Base-by-base conservation (phyloP, 805 yeast species). In the Babjeviella inositovora region DNA sequence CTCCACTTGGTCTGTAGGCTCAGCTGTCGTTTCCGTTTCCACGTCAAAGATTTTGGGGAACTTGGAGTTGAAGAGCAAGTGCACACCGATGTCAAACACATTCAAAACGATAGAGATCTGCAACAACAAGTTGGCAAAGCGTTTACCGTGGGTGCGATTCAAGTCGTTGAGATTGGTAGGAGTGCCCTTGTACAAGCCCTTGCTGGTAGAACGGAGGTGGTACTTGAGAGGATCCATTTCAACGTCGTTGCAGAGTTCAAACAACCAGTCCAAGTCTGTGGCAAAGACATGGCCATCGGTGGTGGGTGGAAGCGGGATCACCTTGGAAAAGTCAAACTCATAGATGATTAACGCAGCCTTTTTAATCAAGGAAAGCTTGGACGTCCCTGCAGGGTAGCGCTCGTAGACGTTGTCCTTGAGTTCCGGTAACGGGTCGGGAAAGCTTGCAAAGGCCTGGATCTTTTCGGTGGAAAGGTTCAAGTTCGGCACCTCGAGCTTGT, bases 341-440 rank as follows among this genome's bases (percentile, higher is more conserved):
- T 55, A 47, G 13, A 57, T 28, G 4, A 37, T 19, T 16, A 50
- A 44, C 3, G 63, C 29, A 2, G 57, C 38, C 23, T 52, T 59
- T 18, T 56, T 51, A 9, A 57, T 38, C 14, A 63, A 33, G 3
- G 56, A 45, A 30, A 50, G 55, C 33, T 55, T 57, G 3, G 70
- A 61, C 2, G 67, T 55, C 0, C 72, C 72, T 11, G 65, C 60
- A 0, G 72, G 72, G 26, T 57, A 62, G 25, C 69, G 50, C 12
- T 47, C 55, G 26, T 45, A 46, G 2, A 62, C 51, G 18, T 53
- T 40, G 5, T 41, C 41, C 24, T 46, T 49, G 20, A 64, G 39
- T 34, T 57, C 58, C 5, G 34, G 33, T 4, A 45, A 40, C 4
- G 62, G 60, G 6, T 41, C 46, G 1, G 70, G 69, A 28, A 62